Conservation (phyloP, 768 basidiomycete species). For the Mycena albidolilacea region DNA sequence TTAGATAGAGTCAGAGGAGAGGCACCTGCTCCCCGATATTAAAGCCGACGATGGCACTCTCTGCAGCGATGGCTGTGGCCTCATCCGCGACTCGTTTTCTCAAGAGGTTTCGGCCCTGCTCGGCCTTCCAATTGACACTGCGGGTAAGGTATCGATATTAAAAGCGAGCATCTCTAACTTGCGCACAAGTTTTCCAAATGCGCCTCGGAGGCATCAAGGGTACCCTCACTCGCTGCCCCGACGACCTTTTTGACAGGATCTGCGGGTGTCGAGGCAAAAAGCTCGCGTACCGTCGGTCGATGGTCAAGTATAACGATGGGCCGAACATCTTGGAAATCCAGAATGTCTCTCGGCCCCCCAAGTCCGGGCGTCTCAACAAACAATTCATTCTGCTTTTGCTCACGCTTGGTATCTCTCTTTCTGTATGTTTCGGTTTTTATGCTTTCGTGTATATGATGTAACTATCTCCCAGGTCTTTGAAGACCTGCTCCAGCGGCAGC, state of each 20-base stretch:
- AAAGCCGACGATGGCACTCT: constrained; percentile 39
- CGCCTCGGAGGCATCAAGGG: constrained; percentile 43
- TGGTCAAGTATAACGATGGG: constrained; percentile 41
- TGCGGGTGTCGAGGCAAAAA: constrained; percentile 33
- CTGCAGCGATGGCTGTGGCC: constrained; percentile 44
- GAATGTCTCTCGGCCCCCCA: constrained; percentile 30
- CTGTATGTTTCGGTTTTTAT: not conserved
- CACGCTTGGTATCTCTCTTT: constrained; percentile 31
- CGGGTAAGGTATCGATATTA: constrained; percentile 26
- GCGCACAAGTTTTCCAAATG: constrained; percentile 35
- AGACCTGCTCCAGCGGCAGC: constrained; percentile 34
- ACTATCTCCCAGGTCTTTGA: constrained; percentile 31
- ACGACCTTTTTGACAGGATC: constrained; percentile 33
- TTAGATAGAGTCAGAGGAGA: constrained; percentile 34
- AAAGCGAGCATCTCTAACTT: not conserved
- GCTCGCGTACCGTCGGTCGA: constrained; percentile 40
- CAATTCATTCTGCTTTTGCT: constrained; percentile 42
- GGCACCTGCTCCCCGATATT: constrained; percentile 33
- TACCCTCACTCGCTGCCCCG: constrained; percentile 36
- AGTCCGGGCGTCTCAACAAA: constrained; percentile 39
- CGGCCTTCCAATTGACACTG: constrained; percentile 26
- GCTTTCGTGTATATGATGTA: not conserved
- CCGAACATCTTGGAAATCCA: constrained; percentile 38
- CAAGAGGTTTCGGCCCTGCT: constrained; percentile 26
- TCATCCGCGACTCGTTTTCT: constrained; percentile 41